phyloP scores from a whole-genome alignment of 345 rosid species.

The Hypericum androsaemum region DNA sequence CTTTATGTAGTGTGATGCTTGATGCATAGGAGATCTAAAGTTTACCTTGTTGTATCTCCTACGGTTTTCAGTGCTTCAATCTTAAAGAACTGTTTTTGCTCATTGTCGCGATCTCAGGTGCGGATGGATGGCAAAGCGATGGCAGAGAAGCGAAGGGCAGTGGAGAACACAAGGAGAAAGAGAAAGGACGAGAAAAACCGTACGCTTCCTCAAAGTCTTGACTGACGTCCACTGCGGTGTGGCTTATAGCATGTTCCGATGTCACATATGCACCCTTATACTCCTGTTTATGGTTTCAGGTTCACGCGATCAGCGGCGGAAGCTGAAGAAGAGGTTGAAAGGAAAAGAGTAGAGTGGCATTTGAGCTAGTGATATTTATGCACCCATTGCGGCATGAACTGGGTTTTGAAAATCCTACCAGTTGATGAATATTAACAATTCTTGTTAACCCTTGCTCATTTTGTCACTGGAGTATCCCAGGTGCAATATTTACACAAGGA shows the following conservation, averaged over 20 bases:
- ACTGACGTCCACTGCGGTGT: neutral
- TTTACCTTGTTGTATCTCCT: no score
- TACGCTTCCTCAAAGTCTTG: neutral
- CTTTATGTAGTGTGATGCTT: no score
- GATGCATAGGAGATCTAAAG: no score
- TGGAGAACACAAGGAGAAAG: conserved; percentile 48
- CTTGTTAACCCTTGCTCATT: no score
- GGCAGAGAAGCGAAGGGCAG: conserved; percentile 42
- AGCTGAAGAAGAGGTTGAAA: conserved; percentile 40
- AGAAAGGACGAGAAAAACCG: conserved; percentile 49
- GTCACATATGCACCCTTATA: neutral
- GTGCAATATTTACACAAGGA: no score
- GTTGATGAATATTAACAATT: no score
- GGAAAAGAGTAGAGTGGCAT: conserved; percentile 7
- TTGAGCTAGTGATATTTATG: neutral
- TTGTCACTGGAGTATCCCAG: no score
- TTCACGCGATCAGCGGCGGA: conserved; percentile 64
- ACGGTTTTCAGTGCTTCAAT: no score
- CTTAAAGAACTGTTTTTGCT: no score
- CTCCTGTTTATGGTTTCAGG: conserved; percentile 32
- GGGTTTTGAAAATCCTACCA: no score
- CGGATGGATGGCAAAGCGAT: conserved; percentile 42
- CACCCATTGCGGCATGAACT: no score
- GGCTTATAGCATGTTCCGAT: neutral
- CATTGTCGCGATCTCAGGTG: conserved; percentile 30